Conservation (phyloP, 2,329 filamentous ascomycete genomes). For the Fusarium globosum region DNA sequence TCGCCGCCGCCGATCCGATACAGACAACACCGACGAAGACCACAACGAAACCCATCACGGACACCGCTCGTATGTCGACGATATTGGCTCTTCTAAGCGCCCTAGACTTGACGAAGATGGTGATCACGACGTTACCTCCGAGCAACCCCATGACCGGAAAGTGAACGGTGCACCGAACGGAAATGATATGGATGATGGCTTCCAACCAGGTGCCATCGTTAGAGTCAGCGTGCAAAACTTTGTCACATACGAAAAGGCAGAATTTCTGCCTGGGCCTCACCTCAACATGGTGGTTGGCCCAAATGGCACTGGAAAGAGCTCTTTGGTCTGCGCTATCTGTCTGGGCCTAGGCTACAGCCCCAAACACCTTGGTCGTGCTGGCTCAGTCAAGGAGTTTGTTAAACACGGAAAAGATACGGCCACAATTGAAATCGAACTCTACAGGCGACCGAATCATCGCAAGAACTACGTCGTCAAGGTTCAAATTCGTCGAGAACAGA, state of each 20-base stretch:
- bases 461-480: conserved; percentile 80
- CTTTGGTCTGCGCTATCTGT: conserved; percentile 95
- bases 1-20: conserved; percentile 58
- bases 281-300: conserved; percentile 99
- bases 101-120: conserved; percentile 46
- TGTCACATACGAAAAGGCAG: conserved; percentile 92
- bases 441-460: conserved; percentile 67
- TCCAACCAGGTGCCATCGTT: conserved; percentile 85
- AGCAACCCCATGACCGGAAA: conserved; percentile 15
- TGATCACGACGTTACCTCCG: conserved; percentile 30
- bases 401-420: conserved; percentile 86
- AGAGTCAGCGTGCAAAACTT: conserved; percentile 89
- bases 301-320: conserved; percentile 99
- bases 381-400: conserved; percentile 87
- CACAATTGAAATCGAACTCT: conserved; percentile 90
- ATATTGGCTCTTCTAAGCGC: conserved; percentile 51
- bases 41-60: conserved; percentile 42
- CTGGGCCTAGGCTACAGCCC: conserved; percentile 88
- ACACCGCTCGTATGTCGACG: conserved; percentile 36
- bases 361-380: conserved; percentile 85
- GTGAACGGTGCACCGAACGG: conserved; percentile 26
- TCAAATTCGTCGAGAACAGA: conserved; percentile 83
- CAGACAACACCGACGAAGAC: conserved; percentile 53
- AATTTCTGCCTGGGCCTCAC: conserved; percentile 90
- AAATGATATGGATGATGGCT: conserved; percentile 48